Evolutionary conservation across 169 alveolate genomes (phyloP), one percentile per base, ranked within the genome.

Genomic region (Plasmodium gallinaceum): DNA sequence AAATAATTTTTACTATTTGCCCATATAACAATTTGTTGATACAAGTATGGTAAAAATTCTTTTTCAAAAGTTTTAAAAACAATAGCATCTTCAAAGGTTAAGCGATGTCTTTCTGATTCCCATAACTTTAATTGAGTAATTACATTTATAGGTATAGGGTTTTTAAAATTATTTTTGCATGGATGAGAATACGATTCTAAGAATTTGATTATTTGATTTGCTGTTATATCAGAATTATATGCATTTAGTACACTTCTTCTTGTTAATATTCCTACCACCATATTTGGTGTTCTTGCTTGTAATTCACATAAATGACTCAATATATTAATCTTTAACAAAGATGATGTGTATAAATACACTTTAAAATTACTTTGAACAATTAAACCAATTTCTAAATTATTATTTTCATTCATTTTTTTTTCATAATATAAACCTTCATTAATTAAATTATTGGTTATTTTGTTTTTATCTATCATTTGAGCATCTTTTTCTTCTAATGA

Each of bases 321-420:
- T 7, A 96, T 95, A 46, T 94, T 94, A 24, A 96, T 91, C 60
- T 96, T 97, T 76, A 96, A 80, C 8, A 97, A 92, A 1, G 96
- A 95, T 16, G 97, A 96, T 24, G 98, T 96, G 62, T 96, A 96
- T 43, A 95, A 94, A 73, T 96, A 96, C n/a, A 96, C 97, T 75
- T 96, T 96, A 74, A 96, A 96, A 54, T 96, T 96, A 78, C 98
- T 96, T 73, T 96, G 98, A 58, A 96, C 98, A 22, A 96, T 90
- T 42, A 96, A 91, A 7, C 96, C 97, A 43, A 95, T 93, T 76
- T 94, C 96, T 48, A 94, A 45, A 16, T 88, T 88, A 52, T 69
- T 45, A 57, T 58, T 61, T 32, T 32, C 85, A 83, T 83, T 83
- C n/a, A 83, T 20, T 66, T 69, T 83, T 83, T 68, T 83, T 7